Base-by-base conservation (phyloP, 1,139 yeast species). In the Candida gigantensis region DNA sequence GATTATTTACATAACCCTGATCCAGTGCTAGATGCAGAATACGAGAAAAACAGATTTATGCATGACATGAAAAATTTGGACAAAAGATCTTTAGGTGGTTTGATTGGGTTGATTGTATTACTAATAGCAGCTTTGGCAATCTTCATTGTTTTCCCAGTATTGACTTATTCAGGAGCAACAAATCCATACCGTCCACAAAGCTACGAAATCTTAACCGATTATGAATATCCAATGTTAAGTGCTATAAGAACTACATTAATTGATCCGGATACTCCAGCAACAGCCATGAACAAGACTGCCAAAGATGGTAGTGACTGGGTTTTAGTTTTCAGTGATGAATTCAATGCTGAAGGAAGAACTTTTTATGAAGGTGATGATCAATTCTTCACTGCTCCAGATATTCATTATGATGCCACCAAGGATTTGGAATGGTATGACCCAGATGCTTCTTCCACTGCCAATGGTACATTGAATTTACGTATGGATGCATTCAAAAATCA, bases 1-100 rank as follows among this genome's bases (percentile, higher is more conserved):
- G 97, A 89, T 57, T 88, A 86, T 53, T 58, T 89, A 45, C 97
- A 89, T 60, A 89, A 89, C 58, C 97, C 96, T 1, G 96, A 89
- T 57, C 96, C 96, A 7, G 84, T 87, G 29, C 81, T 77, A 32
- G 97, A 89, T 58, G 95, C 94, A 13, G 74, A 80, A 44, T 77
- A 81, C 50, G 94, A 86, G 47, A 79, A 76, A 44, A 73, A 79
- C 52, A 61, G 87, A 46, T 75, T 81, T 49, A 50, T 68, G 44
- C 57, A 75, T 44, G 89, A 82, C 54, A 60, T 82, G 62, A 75
- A 77, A 55, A 58, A 71, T 44, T 67, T 81, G 76, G 86, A 81
- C 53, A 68, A 58, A 51, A 65, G 78, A 49, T 75, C 86, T 31
- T 68, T 72, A 46, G 77, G 75, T 46, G 87, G 80, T 14, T 65